These are phyloP conservation scores for Tilletia caries DNA, from an alignment of 1,284 basidiomycete genomes.

Conservation along the genomic window DNA sequence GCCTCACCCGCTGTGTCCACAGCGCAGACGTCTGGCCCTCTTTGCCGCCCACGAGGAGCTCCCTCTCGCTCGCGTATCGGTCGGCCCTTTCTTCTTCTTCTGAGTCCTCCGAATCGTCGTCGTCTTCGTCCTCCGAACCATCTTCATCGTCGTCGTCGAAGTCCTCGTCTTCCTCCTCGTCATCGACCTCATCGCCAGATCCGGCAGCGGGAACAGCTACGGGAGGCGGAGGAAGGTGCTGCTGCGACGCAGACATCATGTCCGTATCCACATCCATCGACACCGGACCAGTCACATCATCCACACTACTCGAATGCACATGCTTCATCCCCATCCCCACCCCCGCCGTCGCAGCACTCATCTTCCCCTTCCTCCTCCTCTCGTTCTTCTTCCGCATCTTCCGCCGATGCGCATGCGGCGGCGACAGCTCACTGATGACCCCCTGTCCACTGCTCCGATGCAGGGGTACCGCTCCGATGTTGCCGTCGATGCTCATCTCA, in stretches of 20 bases:
- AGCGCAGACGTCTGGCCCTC: conserved; percentile 10
- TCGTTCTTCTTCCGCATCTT: conserved; percentile 3
- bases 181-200: neutral
- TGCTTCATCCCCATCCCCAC: too few species aligned
- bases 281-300: neutral
- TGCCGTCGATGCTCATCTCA: neutral
- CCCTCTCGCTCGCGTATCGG: neutral
- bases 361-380: neutral
- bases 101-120: conserved; percentile 9
- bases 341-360: too few species aligned
- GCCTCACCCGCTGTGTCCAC: conserved; percentile 35
- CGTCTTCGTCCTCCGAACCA: conserved; percentile 13
- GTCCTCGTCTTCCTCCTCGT: conserved; percentile 1
- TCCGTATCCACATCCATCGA: conserved; percentile 9
- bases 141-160: conserved; percentile 2
- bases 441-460: neutral
- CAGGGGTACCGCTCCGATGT: neutral
- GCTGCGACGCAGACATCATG: neutral
- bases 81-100: neutral
- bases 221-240: neutral
- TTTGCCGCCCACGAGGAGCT: neutral
- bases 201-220: too few species aligned
- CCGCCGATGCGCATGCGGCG: neutral
- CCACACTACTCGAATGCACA: neutral
- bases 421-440: neutral